phyloP scores from a whole-genome alignment of 768 basidiomycete species.

The Epithele typhae region DNA sequence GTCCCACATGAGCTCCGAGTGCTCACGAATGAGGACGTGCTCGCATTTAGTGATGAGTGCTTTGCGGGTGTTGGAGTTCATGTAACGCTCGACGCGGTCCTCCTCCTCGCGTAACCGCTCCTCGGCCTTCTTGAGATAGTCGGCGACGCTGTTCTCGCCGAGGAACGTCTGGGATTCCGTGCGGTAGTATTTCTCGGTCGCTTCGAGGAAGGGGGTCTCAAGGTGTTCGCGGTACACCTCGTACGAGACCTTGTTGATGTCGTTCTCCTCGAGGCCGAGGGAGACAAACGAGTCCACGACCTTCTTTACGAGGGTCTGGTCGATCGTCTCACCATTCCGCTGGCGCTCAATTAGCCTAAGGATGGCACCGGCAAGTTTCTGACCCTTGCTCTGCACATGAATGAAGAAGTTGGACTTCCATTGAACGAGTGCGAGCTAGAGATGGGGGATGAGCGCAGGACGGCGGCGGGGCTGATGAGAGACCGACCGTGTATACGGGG shows the following conservation, averaged over 20 bases:
- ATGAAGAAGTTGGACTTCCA: slow-evolving; percentile 93
- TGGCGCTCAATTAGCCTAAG: slow-evolving; percentile 89
- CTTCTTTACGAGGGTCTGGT: slow-evolving; percentile 89
- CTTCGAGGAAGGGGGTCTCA: slow-evolving; percentile 81
- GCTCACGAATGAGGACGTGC: slow-evolving; percentile 85
- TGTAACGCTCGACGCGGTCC: slow-evolving; percentile 90
- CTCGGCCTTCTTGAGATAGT: slow-evolving; percentile 94
- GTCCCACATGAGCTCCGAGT: slow-evolving; percentile 83
- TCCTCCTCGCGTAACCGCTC: slow-evolving; percentile 91
- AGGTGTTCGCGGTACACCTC: slow-evolving; percentile 93
- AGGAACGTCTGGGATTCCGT: slow-evolving; percentile 90
- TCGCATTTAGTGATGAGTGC: slow-evolving; percentile 81
- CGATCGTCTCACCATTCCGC: slow-evolving; percentile 90
- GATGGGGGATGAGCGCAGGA: background rate
- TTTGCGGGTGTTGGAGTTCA: slow-evolving; percentile 86
- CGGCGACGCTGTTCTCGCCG: slow-evolving; percentile 82
- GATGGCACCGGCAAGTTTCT: slow-evolving; percentile 83
- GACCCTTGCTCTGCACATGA: slow-evolving; percentile 76
- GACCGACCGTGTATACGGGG: slow-evolving; percentile 87
- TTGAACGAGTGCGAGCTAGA: slow-evolving; percentile 87
- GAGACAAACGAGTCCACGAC: slow-evolving; percentile 95
- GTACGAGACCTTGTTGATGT: slow-evolving; percentile 88
- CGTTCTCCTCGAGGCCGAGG: slow-evolving; percentile 87
- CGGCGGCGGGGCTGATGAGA: slow-evolving; percentile 2
- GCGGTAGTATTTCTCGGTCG: slow-evolving; percentile 89